Evolutionary conservation across 75 land plant species (phyloP), one percentile per base, ranked within the genome.

Genomic region (Pinus albicaulis): DNA sequence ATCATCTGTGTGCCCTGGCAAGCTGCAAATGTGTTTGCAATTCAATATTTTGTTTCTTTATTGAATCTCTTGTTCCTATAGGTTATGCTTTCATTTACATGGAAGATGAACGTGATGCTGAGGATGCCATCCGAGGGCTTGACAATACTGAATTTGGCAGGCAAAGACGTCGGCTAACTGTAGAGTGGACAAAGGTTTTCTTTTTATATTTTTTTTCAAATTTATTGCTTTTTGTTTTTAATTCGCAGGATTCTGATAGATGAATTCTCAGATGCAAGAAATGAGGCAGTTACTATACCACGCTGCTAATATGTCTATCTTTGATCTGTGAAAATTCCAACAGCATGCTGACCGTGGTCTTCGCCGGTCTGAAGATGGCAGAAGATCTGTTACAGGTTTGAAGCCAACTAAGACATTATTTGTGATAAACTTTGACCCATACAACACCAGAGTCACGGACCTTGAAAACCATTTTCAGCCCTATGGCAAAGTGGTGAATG

Each of bases 111-210:
- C 91, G 94, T 26, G 98, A 95, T 87, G 98, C 96, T 38, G 97
- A 86, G 66, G 97, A 91, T 82, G 94, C 98, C 26, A 95, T 95
- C 56, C 87, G 89, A 12, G 85, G 79, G 14, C 89, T 95, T 72
- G 98, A 95, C 76, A 81, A 87, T 65, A 66, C 55, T 52, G 91
- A 96, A 68, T 95, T 93, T 81, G 98, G 98, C 11, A 80, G 88
- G 76, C 88, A 89, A 73, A 86, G 86, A 75, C 90, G 98, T 41
- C 85, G 83, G 69, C 80, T 95, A 1, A 87, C 95, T 53, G 98
- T 95, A 64, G 98, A 95, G 76, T 95, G 98, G 98, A 89, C 98
- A n/a, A 95, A 84, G 92, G 98, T 95, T 10, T 12, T 48, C 53
- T 48, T 44, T 44, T 48, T 48, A n/a, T n/a, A n/a, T n/a, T n/a